Evolutionary conservation across 2,329 filamentous ascomycete species (phyloP), one percentile per base, ranked within the genome.

Genomic region (Colletotrichum aenigma): DNA sequence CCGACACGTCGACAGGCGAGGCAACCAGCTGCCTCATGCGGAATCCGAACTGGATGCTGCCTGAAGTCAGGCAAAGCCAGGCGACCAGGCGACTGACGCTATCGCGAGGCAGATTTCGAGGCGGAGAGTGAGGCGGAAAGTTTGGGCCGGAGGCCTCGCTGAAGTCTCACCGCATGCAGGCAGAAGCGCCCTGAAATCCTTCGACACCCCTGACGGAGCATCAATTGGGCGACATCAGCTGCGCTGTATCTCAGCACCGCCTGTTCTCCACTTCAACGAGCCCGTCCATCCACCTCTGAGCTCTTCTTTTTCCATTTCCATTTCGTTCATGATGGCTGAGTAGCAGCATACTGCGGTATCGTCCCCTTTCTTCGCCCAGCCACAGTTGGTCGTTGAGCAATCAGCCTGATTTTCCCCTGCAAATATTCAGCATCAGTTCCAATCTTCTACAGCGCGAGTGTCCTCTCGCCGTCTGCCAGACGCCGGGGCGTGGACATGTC

Each of bases 71-170:
- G 55, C 55, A 18, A 9, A 15, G 0, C 21, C 13, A 58, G 55
- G 55, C 55, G 55, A 10, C 13, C 55, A 58, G 24, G 21, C 26
- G 13, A 24, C 55, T 7, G 24, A 58, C 13, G 55, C 55, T 9
- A 7, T 16, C 16, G 15, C 43, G 2, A 58, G 55, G 55, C 55
- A 58, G 13, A 58, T 28, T 28, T 28, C 26, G 7, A 58, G 55
- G 55, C 26, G 21, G 15, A 87, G 18, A 21, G 58, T 61, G 58
- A 61, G 18, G 58, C 58, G 58, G 28, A 21, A 34, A 61, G 21
- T 34, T n/a, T 10, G 18, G 16, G 7, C 26, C 0, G 58, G 28
- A 30, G 58, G 24, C 58, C 28, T 30, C 28, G 3, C 10, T 32
- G 2, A 4, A 4, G 28, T 61, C 4, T 0, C 56, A 28, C 28